Evolutionary conservation across 805 yeast species (phyloP).

Genomic region (Lachancea nothofagi): DNA sequence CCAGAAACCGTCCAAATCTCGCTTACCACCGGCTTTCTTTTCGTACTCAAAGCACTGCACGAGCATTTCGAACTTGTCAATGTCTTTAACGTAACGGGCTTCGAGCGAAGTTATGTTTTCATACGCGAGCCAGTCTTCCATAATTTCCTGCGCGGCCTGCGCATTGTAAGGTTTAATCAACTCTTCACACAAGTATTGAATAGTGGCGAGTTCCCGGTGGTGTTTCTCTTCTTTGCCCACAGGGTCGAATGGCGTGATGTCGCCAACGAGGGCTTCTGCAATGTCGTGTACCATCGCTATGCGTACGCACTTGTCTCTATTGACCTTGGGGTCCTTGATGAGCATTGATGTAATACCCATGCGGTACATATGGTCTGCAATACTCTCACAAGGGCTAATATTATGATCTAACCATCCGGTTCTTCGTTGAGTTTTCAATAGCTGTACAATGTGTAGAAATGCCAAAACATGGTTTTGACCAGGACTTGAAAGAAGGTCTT

Average conservation of each 20-base stretch:
- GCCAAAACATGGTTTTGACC: slow-evolving; percentile 46
- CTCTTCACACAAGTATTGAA: slow-evolving; percentile 53
- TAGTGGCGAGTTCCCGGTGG: slow-evolving; percentile 69
- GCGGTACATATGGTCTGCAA: slow-evolving; percentile 94
- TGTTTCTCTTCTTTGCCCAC: slow-evolving; percentile 78
- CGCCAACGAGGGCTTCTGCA: slow-evolving; percentile 93
- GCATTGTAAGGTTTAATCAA: slow-evolving; percentile 62
- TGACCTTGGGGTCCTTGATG: slow-evolving; percentile 46
- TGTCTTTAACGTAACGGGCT: slow-evolving; percentile 87
- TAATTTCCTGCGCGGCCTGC: slow-evolving; percentile 55
- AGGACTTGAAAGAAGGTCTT: slow-evolving; percentile 26
- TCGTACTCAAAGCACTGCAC: slow-evolving; percentile 83
- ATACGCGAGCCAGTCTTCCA: slow-evolving; percentile 79
- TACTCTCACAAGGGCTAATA: slow-evolving; percentile 47
- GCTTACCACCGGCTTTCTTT: slow-evolving; percentile 49
- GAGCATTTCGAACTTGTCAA: slow-evolving; percentile 85
- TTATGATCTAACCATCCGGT: slow-evolving; percentile 89
- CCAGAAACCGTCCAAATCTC: slow-evolving; percentile 66
- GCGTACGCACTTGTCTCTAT: slow-evolving; percentile 66
- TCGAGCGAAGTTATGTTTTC: slow-evolving; percentile 78
- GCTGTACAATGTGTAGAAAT: slow-evolving; percentile 59
- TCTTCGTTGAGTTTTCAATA: slow-evolving; percentile 72
- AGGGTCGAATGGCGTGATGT: slow-evolving; percentile 77
- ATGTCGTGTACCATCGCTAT: slow-evolving; percentile 90
- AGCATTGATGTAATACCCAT: slow-evolving; percentile 81